A percentile compares a stretch with the other conserved stretches of the same genome.
Conservation (phyloP, 192 early-diverging fungal species). For the Rhizoclosmatium globosum region DNA sequence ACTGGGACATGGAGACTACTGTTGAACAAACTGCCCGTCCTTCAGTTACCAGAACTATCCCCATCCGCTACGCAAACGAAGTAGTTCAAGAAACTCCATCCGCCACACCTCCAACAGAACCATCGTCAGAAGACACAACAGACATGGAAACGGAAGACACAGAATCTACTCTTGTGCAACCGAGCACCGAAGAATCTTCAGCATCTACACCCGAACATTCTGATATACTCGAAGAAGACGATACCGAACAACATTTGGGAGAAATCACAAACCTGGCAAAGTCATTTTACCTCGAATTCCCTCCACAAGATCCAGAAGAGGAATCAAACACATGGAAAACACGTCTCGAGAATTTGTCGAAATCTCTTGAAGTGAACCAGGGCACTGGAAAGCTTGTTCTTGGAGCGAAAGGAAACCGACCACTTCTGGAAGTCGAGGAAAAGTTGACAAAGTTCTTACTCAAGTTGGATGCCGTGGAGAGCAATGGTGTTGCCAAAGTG, state of each 20-base stretch:
- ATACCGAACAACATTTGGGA: too few relatives aligned
- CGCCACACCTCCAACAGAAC: too few relatives aligned
- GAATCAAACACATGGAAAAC: background rate
- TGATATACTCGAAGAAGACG: too few relatives aligned
- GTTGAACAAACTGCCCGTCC: background rate
- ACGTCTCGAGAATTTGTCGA: background rate
- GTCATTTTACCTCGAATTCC: too few relatives aligned
- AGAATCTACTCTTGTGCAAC: too few relatives aligned
- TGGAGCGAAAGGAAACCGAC: slow-evolving; percentile 18
- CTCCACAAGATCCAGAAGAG: too few relatives aligned
- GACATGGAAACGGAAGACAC: too few relatives aligned
- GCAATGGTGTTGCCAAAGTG: background rate
- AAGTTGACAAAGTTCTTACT: slow-evolving; percentile 26
- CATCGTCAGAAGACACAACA: too few relatives aligned
- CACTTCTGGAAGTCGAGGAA: slow-evolving; percentile 29
- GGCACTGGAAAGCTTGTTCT: slow-evolving; percentile 10
- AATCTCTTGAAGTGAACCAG: background rate
- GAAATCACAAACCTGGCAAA: too few relatives aligned
- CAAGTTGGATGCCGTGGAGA: slow-evolving; percentile 1
- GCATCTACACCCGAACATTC: too few relatives aligned
- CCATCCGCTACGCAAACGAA: background rate
- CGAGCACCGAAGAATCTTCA: too few relatives aligned
- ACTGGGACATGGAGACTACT: background rate
- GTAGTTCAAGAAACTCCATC: background rate
- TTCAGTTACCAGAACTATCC: background rate